Percentiles rank a stretch among this genome's conserved stretches.
phyloP scores from a whole-genome alignment of 805 yeast genomes.

The Saturnispora hagleri region DNA sequence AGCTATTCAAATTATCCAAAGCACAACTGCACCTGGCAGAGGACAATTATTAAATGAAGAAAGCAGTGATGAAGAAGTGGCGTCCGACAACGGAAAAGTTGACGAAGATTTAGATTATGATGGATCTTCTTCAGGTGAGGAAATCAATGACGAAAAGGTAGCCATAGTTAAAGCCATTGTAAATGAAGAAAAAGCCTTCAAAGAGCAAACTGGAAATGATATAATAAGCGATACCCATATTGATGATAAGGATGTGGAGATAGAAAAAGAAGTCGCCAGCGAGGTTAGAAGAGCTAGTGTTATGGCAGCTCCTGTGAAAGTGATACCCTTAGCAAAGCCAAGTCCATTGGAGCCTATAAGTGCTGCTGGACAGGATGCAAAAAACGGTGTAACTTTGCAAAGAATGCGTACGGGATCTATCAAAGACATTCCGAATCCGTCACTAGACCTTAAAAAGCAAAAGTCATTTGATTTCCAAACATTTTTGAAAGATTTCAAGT shows the following conservation, averaged over 20 bases:
- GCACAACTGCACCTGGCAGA: constrained; percentile 1
- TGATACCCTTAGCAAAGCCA: not conserved
- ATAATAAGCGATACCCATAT: not conserved
- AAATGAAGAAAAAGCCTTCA: not conserved
- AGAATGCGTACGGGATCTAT: constrained; percentile 8
- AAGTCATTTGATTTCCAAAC: constrained; percentile 71
- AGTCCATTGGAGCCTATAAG: not conserved
- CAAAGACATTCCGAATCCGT: constrained; percentile 24
- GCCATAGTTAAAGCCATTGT: not conserved
- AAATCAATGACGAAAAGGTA: constrained; percentile 3
- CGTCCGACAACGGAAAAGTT: constrained; percentile 16
- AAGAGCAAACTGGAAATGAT: not conserved
- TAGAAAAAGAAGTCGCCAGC: constrained; percentile 10
- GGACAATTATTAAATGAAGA: constrained; percentile 4
- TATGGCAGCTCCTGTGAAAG: not conserved
- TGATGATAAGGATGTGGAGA: not conserved
- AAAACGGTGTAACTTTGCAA: not conserved
- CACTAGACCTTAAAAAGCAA: constrained; percentile 21
- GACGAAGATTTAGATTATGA: constrained; percentile 2
- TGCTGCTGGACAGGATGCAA: not conserved
- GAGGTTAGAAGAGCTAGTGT: constrained; percentile 8
- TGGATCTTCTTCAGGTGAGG: constrained; percentile 2
- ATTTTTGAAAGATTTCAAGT: constrained; percentile 62
- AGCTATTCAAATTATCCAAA: not conserved
- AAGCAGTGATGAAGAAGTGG: constrained; percentile 7